These are phyloP conservation scores for Cyberlindnera bimundalis DNA, from an alignment of 805 yeast species.

Conservation along the genomic window DNA sequence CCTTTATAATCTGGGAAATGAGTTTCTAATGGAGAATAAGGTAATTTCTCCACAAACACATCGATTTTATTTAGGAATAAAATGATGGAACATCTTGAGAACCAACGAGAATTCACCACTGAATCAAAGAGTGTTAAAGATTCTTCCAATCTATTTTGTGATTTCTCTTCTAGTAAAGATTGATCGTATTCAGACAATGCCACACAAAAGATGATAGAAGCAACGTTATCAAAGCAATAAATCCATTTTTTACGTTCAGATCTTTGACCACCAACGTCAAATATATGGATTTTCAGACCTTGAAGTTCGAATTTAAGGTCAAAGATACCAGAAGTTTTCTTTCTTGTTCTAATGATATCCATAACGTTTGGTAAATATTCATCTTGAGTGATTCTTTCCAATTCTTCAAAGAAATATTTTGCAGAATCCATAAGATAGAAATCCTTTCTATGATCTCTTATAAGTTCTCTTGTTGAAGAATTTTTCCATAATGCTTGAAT, in stretches of 20 bases:
- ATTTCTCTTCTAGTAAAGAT: constrained; percentile 68
- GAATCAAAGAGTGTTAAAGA: constrained; percentile 83
- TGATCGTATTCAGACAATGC: constrained; percentile 92
- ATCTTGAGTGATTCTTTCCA: constrained; percentile 55
- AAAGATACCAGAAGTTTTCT: constrained; percentile 89
- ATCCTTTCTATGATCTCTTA: constrained; percentile 58
- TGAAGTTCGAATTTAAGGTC: constrained; percentile 79
- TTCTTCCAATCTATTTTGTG: constrained; percentile 77
- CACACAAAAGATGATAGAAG: constrained; percentile 85
- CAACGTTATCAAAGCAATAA: constrained; percentile 91
- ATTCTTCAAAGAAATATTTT: constrained; percentile 64
- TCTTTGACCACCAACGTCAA: constrained; percentile 94
- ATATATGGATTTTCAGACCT: constrained; percentile 57
- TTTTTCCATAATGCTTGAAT: constrained; percentile 53
- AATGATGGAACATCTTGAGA: constrained; percentile 79
- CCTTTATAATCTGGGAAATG: constrained; percentile 91
- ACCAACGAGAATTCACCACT: constrained; percentile 91
- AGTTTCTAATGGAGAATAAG: constrained; percentile 73
- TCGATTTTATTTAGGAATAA: constrained; percentile 88
- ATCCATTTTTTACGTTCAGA: constrained; percentile 97
- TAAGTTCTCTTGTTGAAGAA: constrained; percentile 53
- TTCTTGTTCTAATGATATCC: constrained; percentile 83
- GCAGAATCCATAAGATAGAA: constrained; percentile 88
- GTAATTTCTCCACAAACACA: constrained; percentile 80
- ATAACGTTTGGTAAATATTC: constrained; percentile 69